Conservation (phyloP, 352 stramenopile species). For the Phytophthora pseudosyringae region DNA sequence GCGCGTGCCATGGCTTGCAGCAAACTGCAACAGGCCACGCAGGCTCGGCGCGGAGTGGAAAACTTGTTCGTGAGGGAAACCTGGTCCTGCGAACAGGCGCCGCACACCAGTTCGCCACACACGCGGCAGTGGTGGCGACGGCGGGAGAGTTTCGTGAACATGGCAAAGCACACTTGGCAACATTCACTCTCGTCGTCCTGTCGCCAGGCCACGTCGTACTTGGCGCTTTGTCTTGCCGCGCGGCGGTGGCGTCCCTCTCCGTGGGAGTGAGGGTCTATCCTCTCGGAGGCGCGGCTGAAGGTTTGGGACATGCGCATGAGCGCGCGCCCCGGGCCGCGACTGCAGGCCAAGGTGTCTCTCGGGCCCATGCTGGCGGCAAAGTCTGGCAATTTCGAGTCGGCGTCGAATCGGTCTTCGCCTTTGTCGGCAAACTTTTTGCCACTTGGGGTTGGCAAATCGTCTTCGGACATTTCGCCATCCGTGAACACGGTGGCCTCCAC, state of each 20-base stretch:
- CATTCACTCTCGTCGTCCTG: conserved; percentile 61
- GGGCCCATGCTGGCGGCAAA: conserved; percentile 40
- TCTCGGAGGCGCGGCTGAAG: conserved; percentile 40
- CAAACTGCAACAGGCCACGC: conserved; percentile 65
- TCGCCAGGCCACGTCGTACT: conserved; percentile 81
- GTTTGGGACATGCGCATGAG: conserved; percentile 36
- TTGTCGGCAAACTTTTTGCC: neutral
- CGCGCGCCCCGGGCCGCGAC: conserved; percentile 12
- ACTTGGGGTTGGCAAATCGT: conserved; percentile 26
- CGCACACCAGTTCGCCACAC: conserved; percentile 81
- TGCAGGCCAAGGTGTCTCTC: conserved; percentile 20
- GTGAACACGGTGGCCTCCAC: conserved; percentile 24
- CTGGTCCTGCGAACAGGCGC: conserved; percentile 71
- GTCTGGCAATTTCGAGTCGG: conserved; percentile 22
- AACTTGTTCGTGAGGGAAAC: conserved; percentile 63
- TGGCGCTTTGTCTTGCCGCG: conserved; percentile 44
- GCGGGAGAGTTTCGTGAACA: conserved; percentile 76
- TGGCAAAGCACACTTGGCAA: conserved; percentile 73
- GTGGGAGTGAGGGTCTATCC: conserved; percentile 20
- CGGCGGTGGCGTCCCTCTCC: conserved; percentile 15
- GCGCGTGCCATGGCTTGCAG: conserved; percentile 60
- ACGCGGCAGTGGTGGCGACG: conserved; percentile 84
- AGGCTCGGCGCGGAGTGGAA: conserved; percentile 57
- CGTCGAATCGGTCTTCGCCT: conserved; percentile 29
- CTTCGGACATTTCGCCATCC: conserved; percentile 40